Conservation (phyloP, 2,329 filamentous ascomycete genomes). For the Nemania sp. region DNA sequence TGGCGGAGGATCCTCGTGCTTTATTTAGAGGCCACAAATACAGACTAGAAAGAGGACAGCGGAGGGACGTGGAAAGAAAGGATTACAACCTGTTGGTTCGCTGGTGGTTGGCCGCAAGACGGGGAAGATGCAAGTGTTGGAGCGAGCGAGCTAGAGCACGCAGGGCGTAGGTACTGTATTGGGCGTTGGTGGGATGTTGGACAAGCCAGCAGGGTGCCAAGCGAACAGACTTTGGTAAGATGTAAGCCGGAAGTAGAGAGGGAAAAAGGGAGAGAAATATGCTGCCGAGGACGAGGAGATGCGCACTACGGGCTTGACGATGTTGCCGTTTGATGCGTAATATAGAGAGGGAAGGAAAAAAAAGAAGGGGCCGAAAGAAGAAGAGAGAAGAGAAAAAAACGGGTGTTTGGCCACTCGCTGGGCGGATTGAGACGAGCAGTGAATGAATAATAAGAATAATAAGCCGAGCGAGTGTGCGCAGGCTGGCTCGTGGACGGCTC, state of each 20-base stretch:
- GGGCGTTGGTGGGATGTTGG: constrained; percentile 32
- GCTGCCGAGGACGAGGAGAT: not conserved
- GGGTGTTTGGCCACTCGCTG: constrained; percentile 2
- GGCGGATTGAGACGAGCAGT: constrained; percentile 1
- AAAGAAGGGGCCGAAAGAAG: not conserved
- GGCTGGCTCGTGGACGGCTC: constrained; percentile 18
- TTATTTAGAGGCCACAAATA: constrained; percentile 4
- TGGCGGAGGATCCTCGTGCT: constrained; percentile 1
- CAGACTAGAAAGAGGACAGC: not conserved
- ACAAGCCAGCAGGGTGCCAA: constrained; percentile 25
- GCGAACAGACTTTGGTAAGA: constrained; percentile 5
- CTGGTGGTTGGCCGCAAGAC: constrained; percentile 13
- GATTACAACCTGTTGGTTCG: constrained; percentile 21
- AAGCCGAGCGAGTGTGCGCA: constrained; percentile 15
- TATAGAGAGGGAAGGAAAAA: not conserved
- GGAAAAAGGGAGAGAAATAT: not conserved
- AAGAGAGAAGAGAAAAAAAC: not conserved
- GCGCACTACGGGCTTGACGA: constrained; percentile 10
- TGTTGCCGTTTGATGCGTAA: constrained; percentile 1
- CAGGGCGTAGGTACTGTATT: constrained; percentile 16
- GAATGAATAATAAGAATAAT: constrained; percentile 14
- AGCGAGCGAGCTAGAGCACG: constrained; percentile 23
- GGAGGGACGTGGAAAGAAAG: constrained; percentile 7
- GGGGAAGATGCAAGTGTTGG: constrained; percentile 30
- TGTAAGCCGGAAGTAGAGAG: not conserved